A percentile compares a stretch with the other conserved stretches of the same genome.
phyloP scores from a whole-genome alignment of 306 rosid species.

The Senna siamea region DNA sequence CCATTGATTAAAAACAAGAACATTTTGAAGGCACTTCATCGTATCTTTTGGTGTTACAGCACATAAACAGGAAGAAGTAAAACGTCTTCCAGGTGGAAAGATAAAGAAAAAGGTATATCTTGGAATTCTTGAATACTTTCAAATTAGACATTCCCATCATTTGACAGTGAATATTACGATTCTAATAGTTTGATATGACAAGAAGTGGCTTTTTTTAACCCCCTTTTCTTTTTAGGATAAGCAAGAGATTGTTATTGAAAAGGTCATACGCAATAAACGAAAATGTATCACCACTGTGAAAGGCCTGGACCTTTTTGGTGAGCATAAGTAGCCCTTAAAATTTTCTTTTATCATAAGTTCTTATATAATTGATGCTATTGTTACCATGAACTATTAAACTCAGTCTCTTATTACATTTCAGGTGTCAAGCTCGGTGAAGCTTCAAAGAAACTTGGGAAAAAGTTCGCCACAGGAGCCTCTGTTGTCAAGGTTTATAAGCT shows the following conservation, averaged over 20 bases:
- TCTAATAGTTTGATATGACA: conserved; percentile 18
- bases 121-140: background rate
- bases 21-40: background rate
- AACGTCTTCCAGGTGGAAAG: conserved; percentile 99
- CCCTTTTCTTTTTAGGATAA: conserved; percentile 60
- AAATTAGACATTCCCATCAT: background rate
- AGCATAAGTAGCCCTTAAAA: conserved; percentile 28
- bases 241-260: conserved; percentile 91
- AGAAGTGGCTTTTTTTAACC: conserved; percentile 13
- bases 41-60: conserved; percentile 48
- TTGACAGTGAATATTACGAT: conserved; percentile 1
- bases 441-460: conserved; percentile 97
- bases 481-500: conserved; percentile 81
- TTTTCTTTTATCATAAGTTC: conserved; percentile 15
- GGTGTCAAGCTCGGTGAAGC: conserved; percentile 85
- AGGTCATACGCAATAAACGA: conserved; percentile 89
- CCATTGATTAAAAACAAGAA: background rate
- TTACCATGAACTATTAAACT: background rate
- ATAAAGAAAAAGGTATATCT: conserved; percentile 87
- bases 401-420: background rate
- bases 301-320: conserved; percentile 96
- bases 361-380: background rate
- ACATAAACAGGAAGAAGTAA: conserved; percentile 81
- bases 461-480: conserved; percentile 99
- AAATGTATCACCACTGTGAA: conserved; percentile 94